Evolutionary conservation across 345 rosid genomes (phyloP).

Genomic region (Kandelia obovata): DNA sequence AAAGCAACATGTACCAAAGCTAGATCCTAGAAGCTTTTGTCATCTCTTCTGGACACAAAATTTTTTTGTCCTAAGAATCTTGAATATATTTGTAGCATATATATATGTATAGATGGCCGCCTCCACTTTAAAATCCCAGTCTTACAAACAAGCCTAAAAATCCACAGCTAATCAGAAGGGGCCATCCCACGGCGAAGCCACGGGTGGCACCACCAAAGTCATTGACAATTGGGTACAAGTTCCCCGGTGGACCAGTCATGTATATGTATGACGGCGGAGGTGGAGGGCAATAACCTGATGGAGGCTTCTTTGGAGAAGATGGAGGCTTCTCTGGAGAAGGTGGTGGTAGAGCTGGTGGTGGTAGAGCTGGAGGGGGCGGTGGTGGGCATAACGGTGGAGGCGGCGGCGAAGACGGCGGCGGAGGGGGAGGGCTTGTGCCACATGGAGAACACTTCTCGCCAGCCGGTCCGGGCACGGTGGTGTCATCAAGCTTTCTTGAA

Average conservation of each 20-base stretch:
- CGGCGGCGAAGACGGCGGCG: conserved; percentile 31
- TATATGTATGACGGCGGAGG: conserved; percentile 47
- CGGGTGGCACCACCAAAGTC: conserved; percentile 31
- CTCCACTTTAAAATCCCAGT: conserved; percentile 5
- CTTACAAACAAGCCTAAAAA: conserved; percentile 26
- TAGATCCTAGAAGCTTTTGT: conserved; percentile 2
- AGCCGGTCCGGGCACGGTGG: conserved; percentile 16
- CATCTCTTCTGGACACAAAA: background rate
- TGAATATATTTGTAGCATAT: background rate
- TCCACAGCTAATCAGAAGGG: conserved; percentile 37
- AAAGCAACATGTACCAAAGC: background rate
- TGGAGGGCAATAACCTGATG: conserved; percentile 45
- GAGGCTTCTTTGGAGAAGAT: conserved; percentile 33
- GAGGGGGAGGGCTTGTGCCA: conserved; percentile 48
- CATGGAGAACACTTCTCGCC: conserved; percentile 52
- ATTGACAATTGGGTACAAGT: conserved; percentile 49
- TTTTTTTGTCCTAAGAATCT: conserved; percentile 7
- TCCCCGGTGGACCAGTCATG: conserved; percentile 64
- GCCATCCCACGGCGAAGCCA: conserved; percentile 20
- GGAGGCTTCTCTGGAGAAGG: conserved; percentile 32
- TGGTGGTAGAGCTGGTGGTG: conserved; percentile 29
- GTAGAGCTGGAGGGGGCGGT: conserved; percentile 39
- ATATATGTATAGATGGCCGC: too few relatives aligned
- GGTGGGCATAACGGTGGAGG: conserved; percentile 34
- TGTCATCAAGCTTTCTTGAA: conserved; percentile 33